Base-by-base conservation (phyloP, 2,329 filamentous ascomycete species). In the Pestalotiopsis sp. region DNA sequence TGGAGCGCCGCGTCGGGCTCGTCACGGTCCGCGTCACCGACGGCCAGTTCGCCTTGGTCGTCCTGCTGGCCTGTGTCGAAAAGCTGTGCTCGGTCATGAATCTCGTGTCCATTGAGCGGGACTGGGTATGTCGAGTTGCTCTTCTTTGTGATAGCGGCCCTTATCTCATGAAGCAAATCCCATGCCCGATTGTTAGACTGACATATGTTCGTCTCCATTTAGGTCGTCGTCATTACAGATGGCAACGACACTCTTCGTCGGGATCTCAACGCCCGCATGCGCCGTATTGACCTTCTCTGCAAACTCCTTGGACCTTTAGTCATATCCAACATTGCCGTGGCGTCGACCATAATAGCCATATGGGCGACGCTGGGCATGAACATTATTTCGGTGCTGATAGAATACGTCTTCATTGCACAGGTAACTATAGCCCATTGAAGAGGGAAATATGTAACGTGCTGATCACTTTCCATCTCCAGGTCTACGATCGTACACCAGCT, bases 31-130 rank as follows among this genome's bases (percentile, higher is more conserved):
- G 75, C 2, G 75, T 82, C n/a, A 61, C 66, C 3, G 4, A 66
- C 4, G 74, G 71, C 11, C 69, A 83, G 14, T 78, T 86, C 52
- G 76, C 74, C 0, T 39, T 78, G 0, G 68, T 84, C 2, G 82
- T 86, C 0, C 20, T 87, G 0, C 79, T 93, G 59, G 90, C 90
- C 0, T 92, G 91, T 68, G 74, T 91, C 1, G 92, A 94, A 78
- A 94, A 94, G 76, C 78, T 93, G 9, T 84, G 83, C 59, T 84
- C 89, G 1, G 84, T 90, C 5, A 84, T 89, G 76, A 94, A 93
- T 75, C 83, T 88, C 0, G 87, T 94, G 0, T 83, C 92, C 0
- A 85, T 94, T 0, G 92, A 94, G 77, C 83, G 89, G 73, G 92
- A 94, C 73, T 93, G 92, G 91, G 85, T 88, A 71, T 20, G 74